Base-by-base conservation (phyloP, 2,329 filamentous ascomycete genomes). In the Colletotrichum trifolii region DNA sequence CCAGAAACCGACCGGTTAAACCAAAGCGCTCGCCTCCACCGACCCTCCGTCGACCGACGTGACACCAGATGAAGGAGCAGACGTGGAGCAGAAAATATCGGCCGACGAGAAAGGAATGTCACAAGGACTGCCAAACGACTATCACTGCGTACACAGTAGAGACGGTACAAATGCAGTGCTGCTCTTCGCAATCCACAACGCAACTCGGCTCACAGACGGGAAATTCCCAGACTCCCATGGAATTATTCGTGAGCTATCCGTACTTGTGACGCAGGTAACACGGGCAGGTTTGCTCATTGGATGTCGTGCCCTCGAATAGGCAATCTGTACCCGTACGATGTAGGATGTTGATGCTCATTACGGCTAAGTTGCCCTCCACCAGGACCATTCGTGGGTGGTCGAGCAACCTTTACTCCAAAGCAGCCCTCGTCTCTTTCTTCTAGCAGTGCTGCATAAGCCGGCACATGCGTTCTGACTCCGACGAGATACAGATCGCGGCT, bases 261-360 rank as follows among this genome's bases (percentile, higher is more conserved):
- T 25, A 25, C 25, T 25, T 25, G 25, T 25, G 25, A 25, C 3
- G 25, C 25, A 25, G 3, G 25, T 25, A 25, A 25, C 25, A 25
- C 25, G 25, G 25, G 25, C 25, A 25, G 25, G 3, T 4, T 12
- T 38, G 54, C 42, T 49, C 34, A 42, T 52, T 38, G 25, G 12
- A 46, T 10, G 25, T 43, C 36, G 34, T 15, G 35, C 15, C 13
- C 25, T 53, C 55, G 48, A 54, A 43, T 39, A 60, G 25, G 56
- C 34, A 47, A 57, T 52, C 33, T 49, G 36, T 25, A n/a, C 57
- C 33, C 17, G 12, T 46, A 52, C 13, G 50, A 47, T 25, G 25
- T 25, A 25, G 35, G 34, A 61, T 65, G 62, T 52, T 65, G 58
- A 56, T 52, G 35, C 58, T 56, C 58, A 47, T 56, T 45, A 50